Evolutionary conservation across 768 basidiomycete genomes (phyloP).

Genomic region (Glaciozyma martinii): DNA sequence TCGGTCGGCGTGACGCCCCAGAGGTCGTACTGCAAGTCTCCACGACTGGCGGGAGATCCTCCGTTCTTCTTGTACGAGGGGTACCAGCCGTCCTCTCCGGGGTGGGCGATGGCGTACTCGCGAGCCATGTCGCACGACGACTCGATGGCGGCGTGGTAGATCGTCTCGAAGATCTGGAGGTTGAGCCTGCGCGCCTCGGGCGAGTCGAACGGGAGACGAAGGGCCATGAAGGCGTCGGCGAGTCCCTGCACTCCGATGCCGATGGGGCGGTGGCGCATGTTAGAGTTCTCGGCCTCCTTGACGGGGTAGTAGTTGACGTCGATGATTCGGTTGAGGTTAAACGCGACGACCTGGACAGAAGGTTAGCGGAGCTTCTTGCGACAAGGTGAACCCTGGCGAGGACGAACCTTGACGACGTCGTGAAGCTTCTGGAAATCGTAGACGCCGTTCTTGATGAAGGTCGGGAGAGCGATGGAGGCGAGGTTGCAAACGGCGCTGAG

Average conservation of each 20-base stretch:
- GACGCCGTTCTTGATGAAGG: constrained; percentile 55
- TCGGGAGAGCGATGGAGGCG: constrained; percentile 88
- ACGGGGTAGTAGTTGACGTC: constrained; percentile 94
- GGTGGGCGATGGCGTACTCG: constrained; percentile 48
- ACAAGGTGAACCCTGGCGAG: too few relatives aligned
- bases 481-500: constrained; percentile 83
- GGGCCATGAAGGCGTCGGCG: constrained; percentile 94
- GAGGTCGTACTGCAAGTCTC: constrained; percentile 84
- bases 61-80: constrained; percentile 72
- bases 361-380: neutral
- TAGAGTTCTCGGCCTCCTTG: constrained; percentile 79
- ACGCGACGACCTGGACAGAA: constrained; percentile 49
- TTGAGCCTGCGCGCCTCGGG: constrained; percentile 77
- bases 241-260: constrained; percentile 96
- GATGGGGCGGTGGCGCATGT: constrained; percentile 95
- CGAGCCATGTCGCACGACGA: constrained; percentile 62
- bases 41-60: constrained; percentile 81
- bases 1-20: constrained; percentile 85
- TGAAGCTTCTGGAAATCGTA: constrained; percentile 96
- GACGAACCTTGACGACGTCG: constrained; percentile 70
- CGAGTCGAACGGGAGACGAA: constrained; percentile 92
- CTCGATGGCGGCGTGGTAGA: constrained; percentile 90
- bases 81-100: constrained; percentile 34
- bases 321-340: constrained; percentile 89
- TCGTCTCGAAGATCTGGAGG: constrained; percentile 95